These are phyloP conservation scores for Agaricus subrufescens DNA, from an alignment of 768 basidiomycete species.

Conservation along the genomic window DNA sequence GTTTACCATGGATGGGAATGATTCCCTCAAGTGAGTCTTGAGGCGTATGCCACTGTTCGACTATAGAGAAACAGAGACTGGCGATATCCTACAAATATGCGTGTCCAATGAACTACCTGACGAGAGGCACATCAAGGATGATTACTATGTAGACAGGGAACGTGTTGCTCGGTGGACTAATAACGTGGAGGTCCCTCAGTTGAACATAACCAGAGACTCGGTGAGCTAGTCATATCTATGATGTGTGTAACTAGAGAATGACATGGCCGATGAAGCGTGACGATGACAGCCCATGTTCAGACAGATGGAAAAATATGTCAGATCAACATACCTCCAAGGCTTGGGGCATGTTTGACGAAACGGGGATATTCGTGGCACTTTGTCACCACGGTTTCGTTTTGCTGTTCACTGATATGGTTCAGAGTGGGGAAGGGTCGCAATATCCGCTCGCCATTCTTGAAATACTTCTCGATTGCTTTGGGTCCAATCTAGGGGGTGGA, in stretches of 20 bases:
- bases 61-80: background rate
- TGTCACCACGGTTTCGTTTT: slow-evolving; percentile 25
- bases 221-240: background rate
- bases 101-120: background rate
- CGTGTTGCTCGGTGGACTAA: too few species aligned
- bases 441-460: slow-evolving; percentile 21
- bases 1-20: slow-evolving; percentile 23
- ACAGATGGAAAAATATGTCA: slow-evolving; percentile 19
- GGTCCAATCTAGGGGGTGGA: slow-evolving; percentile 16
- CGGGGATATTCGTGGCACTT: slow-evolving; percentile 21
- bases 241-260: background rate
- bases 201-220: background rate
- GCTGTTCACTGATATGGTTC: slow-evolving; percentile 18
- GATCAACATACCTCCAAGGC: slow-evolving; percentile 13
- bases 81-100: background rate
- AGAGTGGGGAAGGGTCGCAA: slow-evolving; percentile 13
- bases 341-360: slow-evolving; percentile 28
- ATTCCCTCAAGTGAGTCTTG: slow-evolving; percentile 18
- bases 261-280: background rate
- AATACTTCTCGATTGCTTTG: slow-evolving; percentile 17
- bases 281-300: slow-evolving; percentile 14
- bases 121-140: too few species aligned
- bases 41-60: background rate
- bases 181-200: too few species aligned
- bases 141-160: too few species aligned